phyloP scores from a whole-genome alignment of 2,329 filamentous ascomycete species.

The Aureobasidium sp. region DNA sequence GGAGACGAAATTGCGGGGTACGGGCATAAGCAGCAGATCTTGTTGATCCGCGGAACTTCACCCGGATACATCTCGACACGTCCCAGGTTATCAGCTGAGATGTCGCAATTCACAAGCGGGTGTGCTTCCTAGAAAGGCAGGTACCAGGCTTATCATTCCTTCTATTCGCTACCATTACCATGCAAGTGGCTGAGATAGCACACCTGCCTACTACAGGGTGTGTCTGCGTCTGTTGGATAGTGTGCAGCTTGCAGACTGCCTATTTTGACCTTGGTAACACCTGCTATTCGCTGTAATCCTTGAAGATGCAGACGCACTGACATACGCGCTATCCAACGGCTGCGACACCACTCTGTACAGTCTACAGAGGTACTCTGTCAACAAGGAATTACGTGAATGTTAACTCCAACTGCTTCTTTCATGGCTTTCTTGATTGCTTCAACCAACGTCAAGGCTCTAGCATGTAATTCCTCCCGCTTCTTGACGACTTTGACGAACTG shows the following conservation, averaged over 20 bases:
- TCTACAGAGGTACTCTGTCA: not conserved
- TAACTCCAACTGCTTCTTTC: constrained; percentile 20
- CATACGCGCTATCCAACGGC: too few species aligned
- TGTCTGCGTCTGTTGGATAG: too few species aligned
- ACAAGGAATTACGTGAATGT: constrained; percentile 13
- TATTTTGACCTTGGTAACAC: too few species aligned
- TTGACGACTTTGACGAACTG: constrained; percentile 44
- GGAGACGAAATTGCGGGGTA: not conserved
- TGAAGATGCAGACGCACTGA: too few species aligned
- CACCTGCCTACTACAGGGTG: too few species aligned
- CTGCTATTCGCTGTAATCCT: too few species aligned
- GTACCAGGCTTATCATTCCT: not conserved
- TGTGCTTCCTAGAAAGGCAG: not conserved
- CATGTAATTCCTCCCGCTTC: constrained; percentile 29
- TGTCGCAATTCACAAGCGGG: not conserved
- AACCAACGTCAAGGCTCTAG: constrained; percentile 45
- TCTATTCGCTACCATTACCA: not conserved
- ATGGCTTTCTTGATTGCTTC: constrained; percentile 41
- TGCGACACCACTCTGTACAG: too few species aligned
- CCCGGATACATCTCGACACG: not conserved
- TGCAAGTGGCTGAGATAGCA: not conserved
- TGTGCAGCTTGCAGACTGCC: too few species aligned
- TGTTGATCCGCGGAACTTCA: not conserved
- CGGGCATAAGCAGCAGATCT: not conserved
- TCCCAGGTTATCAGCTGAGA: not conserved